Base-by-base conservation (phyloP, 75 land plant genomes). In the Selaginella moellendorffii region DNA sequence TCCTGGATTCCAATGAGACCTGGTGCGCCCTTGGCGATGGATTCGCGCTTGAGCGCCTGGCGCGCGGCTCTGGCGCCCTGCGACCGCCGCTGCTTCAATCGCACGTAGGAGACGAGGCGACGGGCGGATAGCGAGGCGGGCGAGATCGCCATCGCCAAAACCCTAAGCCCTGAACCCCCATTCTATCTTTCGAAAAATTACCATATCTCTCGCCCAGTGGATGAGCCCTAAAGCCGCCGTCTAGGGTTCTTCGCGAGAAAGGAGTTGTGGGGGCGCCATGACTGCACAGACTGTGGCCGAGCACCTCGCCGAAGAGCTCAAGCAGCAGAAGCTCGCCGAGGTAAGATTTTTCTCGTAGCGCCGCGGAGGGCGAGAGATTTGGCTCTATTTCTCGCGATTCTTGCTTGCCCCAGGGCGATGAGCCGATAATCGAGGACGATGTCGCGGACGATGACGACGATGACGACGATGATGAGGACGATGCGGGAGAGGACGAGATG, bases 381-480 rank as follows among this genome's bases (percentile, higher is more conserved):
- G n/a, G n/a, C n/a, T n/a, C n/a, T n/a, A n/a, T n/a, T n/a, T n/a
- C n/a, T n/a, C n/a, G n/a, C n/a, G n/a, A n/a, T n/a, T n/a, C n/a
- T n/a, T n/a, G n/a, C n/a, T n/a, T n/a, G n/a, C 14, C 14, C 46
- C 78, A 83, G 83, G 72, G 72, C 9, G 86, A 83, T 53, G 83
- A 81, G 31, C 83, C 86, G 30, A 67, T 83, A 29, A 63, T 83
- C 52, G 86, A 83, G 64, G 86, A 83, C 54, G 83, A 56, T 30
- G 70, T 75, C 31, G 85, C 77, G 14, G 85, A 81, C 18, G 86
- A 83, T 10, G 77, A 83, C 8, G 86, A 83, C 9, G 82, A 80
- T 2, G 83, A 80, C 8, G 80, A 76, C 28, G 85, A 83, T 17
- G 83, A 83, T 31, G 76, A 78, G 1, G 82, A 78, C 8, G 80